Percentiles rank a stretch among this genome's conserved stretches.
Evolutionary conservation across 306 rosid genomes (phyloP).

Genomic region (Lathyrus sativus): DNA sequence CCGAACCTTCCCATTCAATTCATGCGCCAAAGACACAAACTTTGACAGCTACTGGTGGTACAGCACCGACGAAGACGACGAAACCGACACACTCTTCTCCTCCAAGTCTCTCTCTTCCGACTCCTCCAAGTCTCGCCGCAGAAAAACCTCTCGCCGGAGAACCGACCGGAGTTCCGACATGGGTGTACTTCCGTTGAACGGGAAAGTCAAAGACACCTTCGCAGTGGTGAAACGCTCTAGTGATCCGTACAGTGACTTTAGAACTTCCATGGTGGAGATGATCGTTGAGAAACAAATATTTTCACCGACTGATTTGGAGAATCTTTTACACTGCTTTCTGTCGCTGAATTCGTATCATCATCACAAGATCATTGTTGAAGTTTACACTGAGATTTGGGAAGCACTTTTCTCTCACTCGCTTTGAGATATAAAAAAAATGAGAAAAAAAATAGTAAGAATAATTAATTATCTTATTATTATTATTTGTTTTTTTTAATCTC

Average conservation of each 20-base stretch:
- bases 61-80: slow-evolving; percentile 78
- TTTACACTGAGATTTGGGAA: slow-evolving; percentile 90
- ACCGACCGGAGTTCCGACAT: slow-evolving; percentile 48
- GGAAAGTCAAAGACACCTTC: slow-evolving; percentile 80
- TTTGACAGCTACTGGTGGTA: slow-evolving; percentile 70
- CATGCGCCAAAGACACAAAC: slow-evolving; percentile 52
- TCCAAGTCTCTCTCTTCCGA: slow-evolving; percentile 75
- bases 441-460: slow-evolving; percentile 23
- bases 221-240: slow-evolving; percentile 93
- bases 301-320: slow-evolving; percentile 67
- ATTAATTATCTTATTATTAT: slow-evolving; percentile 24
- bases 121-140: slow-evolving; percentile 59
- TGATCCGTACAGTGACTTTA: slow-evolving; percentile 89
- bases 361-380: slow-evolving; percentile 78
- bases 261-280: slow-evolving; percentile 94
- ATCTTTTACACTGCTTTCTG: slow-evolving; percentile 85
- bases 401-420: slow-evolving; percentile 77
- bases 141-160: slow-evolving; percentile 38
- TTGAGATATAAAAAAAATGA: slow-evolving; percentile 3
- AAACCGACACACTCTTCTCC: slow-evolving; percentile 78
- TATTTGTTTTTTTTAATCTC: slow-evolving; percentile 9
- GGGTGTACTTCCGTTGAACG: slow-evolving; percentile 62
- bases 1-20: slow-evolving; percentile 45
- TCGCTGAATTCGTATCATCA: slow-evolving; percentile 73
- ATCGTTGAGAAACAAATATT: slow-evolving; percentile 90